Evolutionary conservation across 2,329 filamentous ascomycete species (phyloP).

Genomic region (Hypoxylon sp.): DNA sequence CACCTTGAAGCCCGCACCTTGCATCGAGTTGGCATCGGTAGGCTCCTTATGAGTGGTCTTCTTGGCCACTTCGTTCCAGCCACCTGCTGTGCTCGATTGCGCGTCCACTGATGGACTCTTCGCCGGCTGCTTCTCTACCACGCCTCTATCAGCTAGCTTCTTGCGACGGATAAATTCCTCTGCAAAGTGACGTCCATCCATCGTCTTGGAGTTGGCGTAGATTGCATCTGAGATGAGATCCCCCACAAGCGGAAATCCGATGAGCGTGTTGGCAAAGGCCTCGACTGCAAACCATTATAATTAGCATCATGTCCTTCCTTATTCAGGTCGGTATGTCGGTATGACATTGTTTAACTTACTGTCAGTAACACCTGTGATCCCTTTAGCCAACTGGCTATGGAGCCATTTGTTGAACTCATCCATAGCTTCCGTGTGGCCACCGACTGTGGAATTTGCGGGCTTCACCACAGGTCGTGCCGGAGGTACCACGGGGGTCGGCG

Average conservation of each 20-base stretch:
- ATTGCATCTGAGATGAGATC: conserved; percentile 90
- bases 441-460: conserved; percentile 57
- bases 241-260: conserved; percentile 77
- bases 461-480: conserved; percentile 61
- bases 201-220: conserved; percentile 84
- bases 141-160: conserved; percentile 90
- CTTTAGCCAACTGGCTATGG: conserved; percentile 77
- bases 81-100: conserved; percentile 60
- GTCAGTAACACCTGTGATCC: conserved; percentile 64
- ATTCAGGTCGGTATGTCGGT: not conserved
- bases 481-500: conserved; percentile 49
- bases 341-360: conserved; percentile 53
- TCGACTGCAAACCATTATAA: conserved; percentile 65
- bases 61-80: conserved; percentile 98
- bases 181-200: conserved; percentile 92
- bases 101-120: conserved; percentile 55
- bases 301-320: conserved; percentile 47
- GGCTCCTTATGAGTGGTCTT: conserved; percentile 71
- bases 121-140: conserved; percentile 77
- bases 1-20: conserved; percentile 81
- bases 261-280: conserved; percentile 78
- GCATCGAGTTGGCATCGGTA: conserved; percentile 53
- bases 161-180: conserved; percentile 94
- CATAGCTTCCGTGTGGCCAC: conserved; percentile 66
- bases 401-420: conserved; percentile 97